These are phyloP conservation scores for Albophoma yamanashiensis DNA, from an alignment of 2,329 filamentous ascomycete genomes.

Conservation along the genomic window DNA sequence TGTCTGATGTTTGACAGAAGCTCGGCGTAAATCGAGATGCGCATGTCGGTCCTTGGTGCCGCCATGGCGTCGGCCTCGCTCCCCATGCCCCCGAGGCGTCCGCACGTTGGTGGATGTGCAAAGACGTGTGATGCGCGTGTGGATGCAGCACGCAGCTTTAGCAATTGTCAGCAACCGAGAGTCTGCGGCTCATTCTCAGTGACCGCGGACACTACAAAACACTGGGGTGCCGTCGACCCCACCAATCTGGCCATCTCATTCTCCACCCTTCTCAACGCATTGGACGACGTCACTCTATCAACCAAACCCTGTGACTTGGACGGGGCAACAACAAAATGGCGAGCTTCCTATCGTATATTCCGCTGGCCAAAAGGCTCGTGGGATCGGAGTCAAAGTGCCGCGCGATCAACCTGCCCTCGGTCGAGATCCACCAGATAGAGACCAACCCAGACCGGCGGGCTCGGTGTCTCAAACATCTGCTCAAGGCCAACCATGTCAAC, in stretches of 20 bases:
- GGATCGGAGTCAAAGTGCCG: constrained; percentile 13
- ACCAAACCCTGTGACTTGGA: neutral
- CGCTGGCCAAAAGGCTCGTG: constrained; percentile 16
- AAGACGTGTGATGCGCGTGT: neutral
- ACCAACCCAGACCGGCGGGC: constrained; percentile 67
- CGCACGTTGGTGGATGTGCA: neutral
- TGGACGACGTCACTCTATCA: neutral
- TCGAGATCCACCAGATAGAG: constrained; percentile 71
- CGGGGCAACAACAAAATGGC: constrained; percentile 15
- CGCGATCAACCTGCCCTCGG: constrained; percentile 49
- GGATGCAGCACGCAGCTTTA: neutral
- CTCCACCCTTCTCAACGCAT: neutral
- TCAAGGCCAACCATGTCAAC: constrained; percentile 88
- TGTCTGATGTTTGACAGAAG: constrained; percentile 54
- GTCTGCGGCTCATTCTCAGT: neutral
- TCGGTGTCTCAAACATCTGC: constrained; percentile 76
- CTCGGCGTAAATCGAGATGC: constrained; percentile 49
- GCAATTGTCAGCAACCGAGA: neutral
- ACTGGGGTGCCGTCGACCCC: neutral
- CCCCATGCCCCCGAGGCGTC: neutral
- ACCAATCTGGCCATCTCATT: neutral
- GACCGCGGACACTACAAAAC: neutral
- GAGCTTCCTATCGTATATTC: constrained; percentile 21
- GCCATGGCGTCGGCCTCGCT: constrained; percentile 6
- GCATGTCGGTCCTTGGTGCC: neutral